Conservation (phyloP, 768 basidiomycete genomes). For the Phanerochaete sordida region DNA sequence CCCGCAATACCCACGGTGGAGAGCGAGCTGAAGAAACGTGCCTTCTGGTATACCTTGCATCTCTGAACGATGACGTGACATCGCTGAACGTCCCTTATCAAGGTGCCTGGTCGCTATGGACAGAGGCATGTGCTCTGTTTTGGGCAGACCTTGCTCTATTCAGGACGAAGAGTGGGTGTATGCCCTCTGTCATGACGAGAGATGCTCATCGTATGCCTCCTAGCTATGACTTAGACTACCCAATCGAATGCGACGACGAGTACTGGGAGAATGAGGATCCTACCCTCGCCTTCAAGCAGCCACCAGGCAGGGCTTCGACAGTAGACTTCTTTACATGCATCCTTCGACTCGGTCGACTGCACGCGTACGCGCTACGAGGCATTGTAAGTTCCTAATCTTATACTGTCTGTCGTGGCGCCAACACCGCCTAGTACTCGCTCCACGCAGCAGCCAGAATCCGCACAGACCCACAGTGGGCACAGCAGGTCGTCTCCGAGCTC, state of each 20-base stretch:
- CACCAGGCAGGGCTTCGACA: constrained; percentile 47
- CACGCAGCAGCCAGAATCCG: constrained; percentile 40
- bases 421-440: constrained; percentile 44
- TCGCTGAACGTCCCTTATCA: not conserved
- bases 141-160: constrained; percentile 65
- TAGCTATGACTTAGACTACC: constrained; percentile 69
- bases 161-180: constrained; percentile 75
- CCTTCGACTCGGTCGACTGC: constrained; percentile 60
- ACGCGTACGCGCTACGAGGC: constrained; percentile 60
- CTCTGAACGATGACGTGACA: not conserved
- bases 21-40: constrained; percentile 74
- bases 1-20: constrained; percentile 42
- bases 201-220: not conserved
- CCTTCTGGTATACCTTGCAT: constrained; percentile 52
- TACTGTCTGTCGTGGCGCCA: not conserved
- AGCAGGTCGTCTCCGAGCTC: constrained; percentile 53
- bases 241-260: constrained; percentile 52
- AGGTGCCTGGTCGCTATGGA: constrained; percentile 50
- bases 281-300: constrained; percentile 66
- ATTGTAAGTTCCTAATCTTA: constrained; percentile 41
- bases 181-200: constrained; percentile 3
- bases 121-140: constrained; percentile 38
- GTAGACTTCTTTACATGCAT: constrained; percentile 56
- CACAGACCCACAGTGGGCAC: constrained; percentile 38
- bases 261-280: constrained; percentile 3